phyloP scores from a whole-genome alignment of 176 grass and related monocot species.

The Themeda triandra region DNA sequence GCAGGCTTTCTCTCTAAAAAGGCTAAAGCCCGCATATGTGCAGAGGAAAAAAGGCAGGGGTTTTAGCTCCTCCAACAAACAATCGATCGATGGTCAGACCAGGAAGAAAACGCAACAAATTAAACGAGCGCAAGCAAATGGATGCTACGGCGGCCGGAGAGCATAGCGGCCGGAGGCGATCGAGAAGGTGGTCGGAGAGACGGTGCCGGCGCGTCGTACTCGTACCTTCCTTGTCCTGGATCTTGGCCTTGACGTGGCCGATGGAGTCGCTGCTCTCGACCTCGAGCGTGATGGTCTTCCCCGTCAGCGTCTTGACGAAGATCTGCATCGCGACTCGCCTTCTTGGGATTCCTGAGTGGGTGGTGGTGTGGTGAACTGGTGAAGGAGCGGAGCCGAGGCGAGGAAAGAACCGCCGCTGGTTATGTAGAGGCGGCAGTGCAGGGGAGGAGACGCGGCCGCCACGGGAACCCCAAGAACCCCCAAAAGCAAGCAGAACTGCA shows the following conservation, averaged over 20 bases:
- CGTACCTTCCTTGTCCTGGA: slow-evolving; percentile 84
- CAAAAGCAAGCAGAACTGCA: too few species aligned
- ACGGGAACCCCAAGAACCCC: neutral
- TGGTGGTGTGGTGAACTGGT: neutral
- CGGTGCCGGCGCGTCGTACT: neutral
- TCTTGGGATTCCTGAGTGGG: neutral
- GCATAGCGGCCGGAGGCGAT: too few species aligned
- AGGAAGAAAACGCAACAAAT: too few species aligned
- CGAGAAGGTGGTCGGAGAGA: neutral
- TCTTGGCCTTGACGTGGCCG: slow-evolving; percentile 72
- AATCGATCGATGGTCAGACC: neutral
- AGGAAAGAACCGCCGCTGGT: neutral
- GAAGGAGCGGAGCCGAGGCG: neutral
- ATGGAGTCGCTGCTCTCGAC: slow-evolving; percentile 81
- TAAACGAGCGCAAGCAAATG: too few species aligned
- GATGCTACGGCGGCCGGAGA: neutral
- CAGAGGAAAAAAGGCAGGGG: neutral
- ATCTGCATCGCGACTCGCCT: slow-evolving; percentile 39
- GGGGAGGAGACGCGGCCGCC: slow-evolving; percentile 14
- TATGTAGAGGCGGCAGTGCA: neutral
- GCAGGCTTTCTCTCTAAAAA: neutral
- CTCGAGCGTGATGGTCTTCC: slow-evolving; percentile 82
- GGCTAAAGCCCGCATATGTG: neutral
- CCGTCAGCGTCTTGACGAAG: slow-evolving; percentile 69
- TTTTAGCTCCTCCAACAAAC: neutral